Percentiles rank a stretch among this genome's conserved stretches.
These are phyloP conservation scores for Podaxis sp. DNA, from an alignment of 768 basidiomycete genomes.

Conservation along the genomic window DNA sequence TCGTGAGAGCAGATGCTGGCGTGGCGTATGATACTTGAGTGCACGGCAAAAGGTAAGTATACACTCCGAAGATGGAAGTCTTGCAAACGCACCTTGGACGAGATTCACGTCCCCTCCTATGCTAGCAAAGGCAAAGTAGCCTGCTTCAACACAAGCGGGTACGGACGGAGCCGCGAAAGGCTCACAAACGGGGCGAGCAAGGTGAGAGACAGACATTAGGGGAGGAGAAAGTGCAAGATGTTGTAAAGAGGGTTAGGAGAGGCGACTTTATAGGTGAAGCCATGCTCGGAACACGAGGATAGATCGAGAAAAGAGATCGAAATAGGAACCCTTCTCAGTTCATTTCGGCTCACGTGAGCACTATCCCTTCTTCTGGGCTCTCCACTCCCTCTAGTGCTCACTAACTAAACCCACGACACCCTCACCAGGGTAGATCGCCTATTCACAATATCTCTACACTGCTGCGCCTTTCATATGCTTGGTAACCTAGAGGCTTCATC, in stretches of 20 bases:
- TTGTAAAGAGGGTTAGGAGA: constrained; percentile 34
- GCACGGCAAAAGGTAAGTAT: not conserved
- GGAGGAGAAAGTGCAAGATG: not conserved
- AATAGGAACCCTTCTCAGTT: not conserved
- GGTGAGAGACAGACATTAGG: constrained; percentile 8
- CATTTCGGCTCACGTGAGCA: constrained; percentile 5
- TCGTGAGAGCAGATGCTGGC: constrained; percentile 38
- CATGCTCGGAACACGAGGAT: constrained; percentile 36
- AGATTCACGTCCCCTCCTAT: constrained; percentile 49
- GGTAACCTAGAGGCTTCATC: not conserved
- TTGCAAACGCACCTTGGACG: constrained; percentile 61
- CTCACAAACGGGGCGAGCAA: constrained; percentile 1
- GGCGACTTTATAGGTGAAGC: constrained; percentile 30
- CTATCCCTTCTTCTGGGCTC: not conserved
- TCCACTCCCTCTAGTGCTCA: not conserved
- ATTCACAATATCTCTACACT: not conserved
- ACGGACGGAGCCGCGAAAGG: not conserved
- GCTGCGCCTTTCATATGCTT: not conserved
- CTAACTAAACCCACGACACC: not conserved
- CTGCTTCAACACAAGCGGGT: constrained; percentile 30
- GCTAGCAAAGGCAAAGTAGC: constrained; percentile 55
- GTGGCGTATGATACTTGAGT: constrained; percentile 33
- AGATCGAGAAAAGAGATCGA: constrained; percentile 11
- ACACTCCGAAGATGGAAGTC: constrained; percentile 3
- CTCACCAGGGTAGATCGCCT: not conserved